phyloP scores from a whole-genome alignment of 257 asterid species.

The Nicotiana undulata region DNA sequence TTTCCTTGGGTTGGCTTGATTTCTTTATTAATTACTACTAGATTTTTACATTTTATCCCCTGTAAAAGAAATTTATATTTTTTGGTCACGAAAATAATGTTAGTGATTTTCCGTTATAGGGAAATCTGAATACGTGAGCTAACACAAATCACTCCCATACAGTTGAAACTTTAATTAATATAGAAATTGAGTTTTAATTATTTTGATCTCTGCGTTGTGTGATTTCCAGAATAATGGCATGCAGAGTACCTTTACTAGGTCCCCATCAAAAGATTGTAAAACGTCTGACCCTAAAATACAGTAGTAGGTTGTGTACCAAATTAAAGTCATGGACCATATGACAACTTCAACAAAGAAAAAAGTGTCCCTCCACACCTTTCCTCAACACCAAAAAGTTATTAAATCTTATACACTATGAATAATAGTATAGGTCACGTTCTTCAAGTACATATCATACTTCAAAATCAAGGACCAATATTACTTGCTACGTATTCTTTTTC shows the following conservation, averaged over 20 bases:
- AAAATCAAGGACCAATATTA: neutral
- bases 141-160: too few relatives aligned
- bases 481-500: too few relatives aligned
- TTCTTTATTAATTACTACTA: too few relatives aligned
- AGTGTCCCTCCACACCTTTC: neutral
- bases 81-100: too few relatives aligned
- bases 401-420: neutral
- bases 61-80: too few relatives aligned
- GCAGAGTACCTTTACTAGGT: neutral
- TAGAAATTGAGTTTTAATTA: too few relatives aligned
- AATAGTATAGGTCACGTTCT: neutral
- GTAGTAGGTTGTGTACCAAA: neutral
- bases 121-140: too few relatives aligned
- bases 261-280: neutral
- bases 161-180: too few relatives aligned
- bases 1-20: neutral
- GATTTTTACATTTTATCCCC: too few relatives aligned
- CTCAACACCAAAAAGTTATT: neutral
- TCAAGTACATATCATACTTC: neutral
- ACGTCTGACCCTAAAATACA: neutral
- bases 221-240: neutral
- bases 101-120: too few relatives aligned
- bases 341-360: neutral
- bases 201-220: neutral
- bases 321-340: neutral